Base-by-base conservation (phyloP, 2,329 filamentous ascomycete species). In the Passalora sequoiae region DNA sequence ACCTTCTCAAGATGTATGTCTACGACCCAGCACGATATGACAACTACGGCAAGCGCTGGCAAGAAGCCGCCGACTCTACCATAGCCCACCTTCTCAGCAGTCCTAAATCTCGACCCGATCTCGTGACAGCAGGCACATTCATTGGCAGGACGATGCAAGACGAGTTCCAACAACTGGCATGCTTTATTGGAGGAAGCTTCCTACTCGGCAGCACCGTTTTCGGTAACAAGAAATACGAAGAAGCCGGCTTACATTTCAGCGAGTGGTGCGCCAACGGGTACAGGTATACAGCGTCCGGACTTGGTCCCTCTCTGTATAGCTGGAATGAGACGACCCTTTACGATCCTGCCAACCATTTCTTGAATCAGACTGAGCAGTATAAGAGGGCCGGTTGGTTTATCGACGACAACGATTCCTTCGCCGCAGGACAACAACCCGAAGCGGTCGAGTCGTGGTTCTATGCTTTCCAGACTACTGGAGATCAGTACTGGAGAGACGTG, bases 151-250 rank as follows among this genome's bases (percentile, higher is more conserved):
- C 59, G 0, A 54, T 70, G 2, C 52, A 56, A 13, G 60, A 69
- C 24, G 51, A 54, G 32, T 72, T 62, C 20, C 62, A 73, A 40
- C 72, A 75, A 47, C 64, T 94, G 47, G 84, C 84, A 22, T 92
- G 86, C 65, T 94, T 94, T 59, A 78, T 84, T 43, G 88, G 86
- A 22, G 89, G 89, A 15, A 94, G 84, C 65, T 88, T 94, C 67
- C 81, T 94, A 54, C 77, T 94, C n/a, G 88, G 83, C 19, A 88
- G 87, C 3, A 74, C 84, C 19, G 78, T 83, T 1, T 76, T 94
- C 30, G 66, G 74, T 30, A 68, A 77, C 38, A 69, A 79, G 32
- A 74, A 80, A 13, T 89, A 91, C 65, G 72, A 84, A 39, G 69
- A 86, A 32, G 88, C 87, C 53, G 89, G 88, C 9, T 73, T 94